Conservation (phyloP, 192 early-diverging fungal species). For the Mortierella hygrophila region DNA sequence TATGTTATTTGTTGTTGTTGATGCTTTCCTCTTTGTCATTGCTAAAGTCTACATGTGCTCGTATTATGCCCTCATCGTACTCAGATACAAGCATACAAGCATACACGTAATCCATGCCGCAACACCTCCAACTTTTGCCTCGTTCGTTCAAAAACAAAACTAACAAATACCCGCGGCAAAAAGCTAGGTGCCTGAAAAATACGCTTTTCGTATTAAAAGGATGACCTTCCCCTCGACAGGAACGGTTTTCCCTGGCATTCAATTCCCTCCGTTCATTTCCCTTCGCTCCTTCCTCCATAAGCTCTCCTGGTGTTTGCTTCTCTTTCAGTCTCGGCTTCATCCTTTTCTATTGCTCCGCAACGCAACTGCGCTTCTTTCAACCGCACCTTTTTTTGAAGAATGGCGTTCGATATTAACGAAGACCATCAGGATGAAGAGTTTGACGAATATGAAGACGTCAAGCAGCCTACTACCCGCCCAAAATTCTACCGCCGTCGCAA, state of each 20-base stretch:
- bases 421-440: slow-evolving; percentile 26
- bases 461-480: slow-evolving; percentile 25
- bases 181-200: background rate
- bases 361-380: too few species aligned
- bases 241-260: background rate
- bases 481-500: slow-evolving; percentile 59
- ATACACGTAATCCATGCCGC: too few species aligned
- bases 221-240: background rate
- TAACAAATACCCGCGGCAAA: background rate
- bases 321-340: background rate
- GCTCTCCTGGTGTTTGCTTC: background rate
- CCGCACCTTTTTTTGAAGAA: background rate
- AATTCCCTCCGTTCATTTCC: background rate
- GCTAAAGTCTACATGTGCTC: too few species aligned
- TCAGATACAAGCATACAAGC: too few species aligned
- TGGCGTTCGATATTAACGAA: slow-evolving; percentile 35
- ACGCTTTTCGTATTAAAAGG: background rate
- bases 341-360: too few species aligned
- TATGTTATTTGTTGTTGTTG: too few species aligned
- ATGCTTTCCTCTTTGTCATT: too few species aligned
- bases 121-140: too few species aligned
- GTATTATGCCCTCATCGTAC: too few species aligned
- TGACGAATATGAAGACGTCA: slow-evolving; percentile 30
- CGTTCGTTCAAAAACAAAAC: background rate
- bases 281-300: background rate